Evolutionary conservation across 2,329 filamentous ascomycete genomes (phyloP), one percentile per base, ranked within the genome.

Genomic region (Penicillium sp.): DNA sequence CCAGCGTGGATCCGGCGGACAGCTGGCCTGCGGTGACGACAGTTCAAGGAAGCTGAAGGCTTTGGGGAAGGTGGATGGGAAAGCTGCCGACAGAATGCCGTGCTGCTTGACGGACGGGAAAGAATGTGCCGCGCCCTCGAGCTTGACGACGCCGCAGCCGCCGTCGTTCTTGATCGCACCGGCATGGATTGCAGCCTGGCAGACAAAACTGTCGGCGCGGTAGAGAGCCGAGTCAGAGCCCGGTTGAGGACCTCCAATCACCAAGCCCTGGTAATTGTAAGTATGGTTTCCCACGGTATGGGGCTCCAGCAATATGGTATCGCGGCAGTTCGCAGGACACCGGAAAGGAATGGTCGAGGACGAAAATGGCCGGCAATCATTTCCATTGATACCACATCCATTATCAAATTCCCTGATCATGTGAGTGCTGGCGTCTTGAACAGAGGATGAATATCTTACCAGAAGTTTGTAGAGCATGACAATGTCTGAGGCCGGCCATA

Each of bases 31-130:
- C 13, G 74, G 70, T 1, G 74, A 68, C 7, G 72, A 67, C 6
- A 91, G 81, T 31, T 81, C 81, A 4, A 90, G 75, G 63, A 99
- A 97, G 16, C 84, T 85, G 71, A 91, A 97, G 0, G 92, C 88
- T 29, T 90, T 87, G 1, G 94, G 94, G 66, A 99, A 99, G 61
- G 91, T 91, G 0, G 91, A 93, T 58, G 92, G 84, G 69, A 99
- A 99, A 4, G 75, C 82, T 50, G 90, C 79, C 59, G 91, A 96
- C 27, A 79, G 75, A 59, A 97, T 91, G 49, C 88, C 90, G 66
- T 95, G 81, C n/a, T 80, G 81, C 45, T 83, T 82, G 9, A 87
- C 86, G 40, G 83, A 80, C 40, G 81, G 75, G 67, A 86, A 96
- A 46, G 82, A 77, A 51, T 81, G 76, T 52, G 85, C 83, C 51